Conservation (phyloP, 257 asterid genomes). For the Solanum chiquidenum region DNA sequence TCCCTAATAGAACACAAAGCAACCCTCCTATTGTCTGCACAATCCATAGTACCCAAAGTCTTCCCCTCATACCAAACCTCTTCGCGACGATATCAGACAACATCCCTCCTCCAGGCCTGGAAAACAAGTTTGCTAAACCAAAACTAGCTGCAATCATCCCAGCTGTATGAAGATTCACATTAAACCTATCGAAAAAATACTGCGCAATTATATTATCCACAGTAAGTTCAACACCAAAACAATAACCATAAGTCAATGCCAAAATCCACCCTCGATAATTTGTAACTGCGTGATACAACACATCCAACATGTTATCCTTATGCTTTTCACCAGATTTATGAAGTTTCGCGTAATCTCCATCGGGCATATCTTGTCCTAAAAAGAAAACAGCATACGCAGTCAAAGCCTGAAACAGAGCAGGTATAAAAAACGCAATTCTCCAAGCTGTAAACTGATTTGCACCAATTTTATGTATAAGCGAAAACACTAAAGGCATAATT, state of each 20-base stretch:
- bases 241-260: conserved; percentile 73
- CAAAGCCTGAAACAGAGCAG: conserved; percentile 56
- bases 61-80: conserved; percentile 74
- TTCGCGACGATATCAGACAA: conserved; percentile 52
- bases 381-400: conserved; percentile 62
- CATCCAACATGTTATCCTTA: conserved; percentile 33
- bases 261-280: conserved; percentile 82
- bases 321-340: conserved; percentile 68
- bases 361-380: conserved; percentile 75
- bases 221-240: conserved; percentile 75
- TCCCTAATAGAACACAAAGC: conserved; percentile 55
- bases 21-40: conserved; percentile 69
- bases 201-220: conserved; percentile 80
- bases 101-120: conserved; percentile 79
- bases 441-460: conserved; percentile 56
- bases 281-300: conserved; percentile 24
- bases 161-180: conserved; percentile 64
- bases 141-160: conserved; percentile 82
- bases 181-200: conserved; percentile 66
- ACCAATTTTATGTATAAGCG: conserved; percentile 33
- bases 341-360: conserved; percentile 53
- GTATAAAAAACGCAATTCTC: conserved; percentile 72
- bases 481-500: conserved; percentile 66
- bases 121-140: conserved; percentile 62
- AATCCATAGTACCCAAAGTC: conserved; percentile 65